Evolutionary conservation across 164 flowering plant genomes (phyloP).

Genomic region (Tetrastigma voinierianum): DNA sequence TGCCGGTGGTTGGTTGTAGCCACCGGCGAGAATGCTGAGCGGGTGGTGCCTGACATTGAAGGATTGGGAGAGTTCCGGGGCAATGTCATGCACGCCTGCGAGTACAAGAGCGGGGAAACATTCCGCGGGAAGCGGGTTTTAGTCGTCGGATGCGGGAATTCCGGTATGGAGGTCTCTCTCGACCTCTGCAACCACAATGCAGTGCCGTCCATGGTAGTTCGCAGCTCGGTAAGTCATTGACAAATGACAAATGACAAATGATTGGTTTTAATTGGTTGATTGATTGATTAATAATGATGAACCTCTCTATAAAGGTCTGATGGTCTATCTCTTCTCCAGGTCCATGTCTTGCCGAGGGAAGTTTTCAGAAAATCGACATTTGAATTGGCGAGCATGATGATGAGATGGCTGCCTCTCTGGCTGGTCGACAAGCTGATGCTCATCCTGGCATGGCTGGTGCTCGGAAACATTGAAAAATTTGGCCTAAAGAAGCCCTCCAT

Average conservation of each 20-base stretch:
- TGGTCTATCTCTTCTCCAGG: constrained; percentile 45
- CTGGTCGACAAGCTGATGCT: constrained; percentile 60
- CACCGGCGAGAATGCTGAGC: constrained; percentile 80
- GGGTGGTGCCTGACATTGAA: constrained; percentile 55
- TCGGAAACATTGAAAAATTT: constrained; percentile 52
- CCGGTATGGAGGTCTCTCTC: constrained; percentile 86
- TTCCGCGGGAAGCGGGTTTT: constrained; percentile 58
- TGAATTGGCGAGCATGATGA: constrained; percentile 47
- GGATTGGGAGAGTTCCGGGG: constrained; percentile 52
- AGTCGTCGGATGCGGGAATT: constrained; percentile 81
- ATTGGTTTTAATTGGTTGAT: no score
- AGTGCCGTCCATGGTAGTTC: constrained; percentile 65
- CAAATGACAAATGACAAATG: no score
- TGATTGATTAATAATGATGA: no score
- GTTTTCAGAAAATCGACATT: constrained; percentile 63
- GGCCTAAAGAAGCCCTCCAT: constrained; percentile 64
- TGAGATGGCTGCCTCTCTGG: constrained; percentile 70
- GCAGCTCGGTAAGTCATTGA: constrained; percentile 58
- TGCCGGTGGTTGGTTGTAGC: constrained; percentile 78
- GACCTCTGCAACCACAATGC: constrained; percentile 77
- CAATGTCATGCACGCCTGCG: constrained; percentile 52
- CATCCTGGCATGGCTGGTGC: constrained; percentile 43
- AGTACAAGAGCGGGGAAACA: constrained; percentile 61
- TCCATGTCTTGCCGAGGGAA: constrained; percentile 77
- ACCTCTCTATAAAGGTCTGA: no score